Percentiles rank a stretch among this genome's conserved stretches.
phyloP scores from a whole-genome alignment of 2,329 filamentous ascomycete genomes.

The Rhexocercosporidium sp. region DNA sequence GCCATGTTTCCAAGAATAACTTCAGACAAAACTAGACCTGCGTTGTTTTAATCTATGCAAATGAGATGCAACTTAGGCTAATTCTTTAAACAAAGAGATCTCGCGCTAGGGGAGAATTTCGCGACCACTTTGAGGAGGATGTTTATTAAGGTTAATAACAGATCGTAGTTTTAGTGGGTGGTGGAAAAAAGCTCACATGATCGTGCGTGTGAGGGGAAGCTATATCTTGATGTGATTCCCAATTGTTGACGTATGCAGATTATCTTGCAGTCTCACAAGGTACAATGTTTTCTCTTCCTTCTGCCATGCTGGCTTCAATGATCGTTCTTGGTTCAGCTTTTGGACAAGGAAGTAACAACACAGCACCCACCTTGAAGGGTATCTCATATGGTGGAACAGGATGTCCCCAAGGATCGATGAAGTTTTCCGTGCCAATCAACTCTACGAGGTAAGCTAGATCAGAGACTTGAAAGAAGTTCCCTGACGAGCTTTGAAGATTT shows the following conservation, averaged over 20 bases:
- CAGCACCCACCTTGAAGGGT: not conserved
- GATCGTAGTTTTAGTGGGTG: not conserved
- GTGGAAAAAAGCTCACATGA: not conserved
- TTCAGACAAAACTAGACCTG: not conserved
- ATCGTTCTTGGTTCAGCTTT: not conserved
- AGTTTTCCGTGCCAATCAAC: conserved; percentile 2
- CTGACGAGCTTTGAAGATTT: not conserved
- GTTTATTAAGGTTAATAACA: not conserved
- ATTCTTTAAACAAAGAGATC: not conserved
- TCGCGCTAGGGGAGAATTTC: not conserved
- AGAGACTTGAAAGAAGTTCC: not conserved
- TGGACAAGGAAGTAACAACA: not conserved
- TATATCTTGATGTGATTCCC: not conserved
- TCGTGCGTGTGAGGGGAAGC: not conserved
- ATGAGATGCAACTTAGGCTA: conserved; percentile 1
- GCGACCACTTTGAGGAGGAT: not conserved
- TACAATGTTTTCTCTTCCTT: not conserved
- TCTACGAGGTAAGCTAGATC: not conserved
- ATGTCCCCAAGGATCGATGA: not conserved
- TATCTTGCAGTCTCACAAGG: not conserved
- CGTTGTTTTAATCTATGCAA: not conserved
- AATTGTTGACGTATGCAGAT: not conserved
- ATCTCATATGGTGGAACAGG: conserved; percentile 1
- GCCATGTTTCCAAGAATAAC: not conserved
- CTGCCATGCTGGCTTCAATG: not conserved